These are phyloP conservation scores for Drechslerella coelobrocha DNA, from an alignment of 2,329 filamentous ascomycete species.

Conservation along the genomic window DNA sequence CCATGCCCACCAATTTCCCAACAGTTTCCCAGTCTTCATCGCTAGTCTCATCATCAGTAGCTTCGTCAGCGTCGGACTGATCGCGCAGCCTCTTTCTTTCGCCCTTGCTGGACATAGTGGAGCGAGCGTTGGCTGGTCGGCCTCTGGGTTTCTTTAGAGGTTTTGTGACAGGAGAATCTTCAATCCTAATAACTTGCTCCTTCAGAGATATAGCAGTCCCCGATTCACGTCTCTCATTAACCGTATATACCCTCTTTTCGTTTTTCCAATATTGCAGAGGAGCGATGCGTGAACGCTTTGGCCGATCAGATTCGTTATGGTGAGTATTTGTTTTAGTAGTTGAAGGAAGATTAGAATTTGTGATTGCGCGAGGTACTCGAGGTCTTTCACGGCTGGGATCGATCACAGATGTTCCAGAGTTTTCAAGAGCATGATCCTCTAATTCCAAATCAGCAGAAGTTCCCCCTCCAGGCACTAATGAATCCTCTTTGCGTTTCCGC, in stretches of 20 bases:
- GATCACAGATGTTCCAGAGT: no score
- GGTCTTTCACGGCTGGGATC: no score
- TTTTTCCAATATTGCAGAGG: constrained; percentile 88
- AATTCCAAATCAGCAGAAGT: no score
- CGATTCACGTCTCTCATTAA: constrained; percentile 60
- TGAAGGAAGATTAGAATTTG: background rate
- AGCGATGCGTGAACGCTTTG: constrained; percentile 76
- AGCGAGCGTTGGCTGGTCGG: constrained; percentile 7
- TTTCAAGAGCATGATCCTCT: no score
- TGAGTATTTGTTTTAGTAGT: constrained; percentile 10
- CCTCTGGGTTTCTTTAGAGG: constrained; percentile 13
- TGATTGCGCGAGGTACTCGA: no score
- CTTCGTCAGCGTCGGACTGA: constrained; percentile 46
- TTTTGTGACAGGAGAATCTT: constrained; percentile 23
- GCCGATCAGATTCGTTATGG: constrained; percentile 20
- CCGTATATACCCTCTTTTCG: constrained; percentile 74
- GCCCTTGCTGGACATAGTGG: constrained; percentile 10
- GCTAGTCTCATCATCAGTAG: constrained; percentile 56
- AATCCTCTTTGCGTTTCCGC: constrained; percentile 30
- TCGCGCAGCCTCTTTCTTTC: constrained; percentile 30
- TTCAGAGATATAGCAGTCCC: constrained; percentile 17
- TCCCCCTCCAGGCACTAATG: constrained; percentile 42
- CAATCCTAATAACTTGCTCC: constrained; percentile 26
- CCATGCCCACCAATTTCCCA: constrained; percentile 52
- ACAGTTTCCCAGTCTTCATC: constrained; percentile 56